Evolutionary conservation across 495 filamentous ascomycete species (phyloP), one percentile per base, ranked within the genome.

Genomic region (Pyrenula massariospora): DNA sequence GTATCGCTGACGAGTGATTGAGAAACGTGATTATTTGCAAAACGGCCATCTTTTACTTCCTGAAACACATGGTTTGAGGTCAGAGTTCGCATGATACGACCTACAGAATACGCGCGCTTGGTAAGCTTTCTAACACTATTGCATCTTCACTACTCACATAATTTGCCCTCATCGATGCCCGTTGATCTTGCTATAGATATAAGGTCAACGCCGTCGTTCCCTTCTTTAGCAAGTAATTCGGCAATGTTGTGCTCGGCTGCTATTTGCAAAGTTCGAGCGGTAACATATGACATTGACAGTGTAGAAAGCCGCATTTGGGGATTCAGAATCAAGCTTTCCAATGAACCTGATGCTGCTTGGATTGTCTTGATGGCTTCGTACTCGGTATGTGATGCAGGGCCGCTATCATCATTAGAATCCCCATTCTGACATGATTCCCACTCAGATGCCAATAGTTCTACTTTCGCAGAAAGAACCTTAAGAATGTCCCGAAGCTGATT

Each of bases 11-110:
- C 65, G 12, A 71, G 52, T 1, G 63, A 57, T 57, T 10, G 67
- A 70, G 12, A 42, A 15, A 71, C 66, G 12, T 52, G 52, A 56
- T 73, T 71, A 54, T 73, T 73, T 12, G 69, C 61, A 48, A 68
- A 73, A 1, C 36, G 11, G 50, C 68, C 62, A 10, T 62, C 52
- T 1, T 25, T 55, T 0, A 58, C 53, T 50, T 70, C 64, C 15
- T 55, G 3, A 57, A 73, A 71, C 22, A 73, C 54, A 47, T 70
- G 67, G 47, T 55, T 68, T 11, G 70, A 69, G 54, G 67, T 70
- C 10, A 73, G 60, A 47, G 56, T 62, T 3, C 70, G 66, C 50
- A 73, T 55, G 10, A 71, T 50, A n/a, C 31, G 31, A 15, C 31
- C 31, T 42, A 42, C 31, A 42, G 8, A 42, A 8, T 42, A 8